phyloP scores from a whole-genome alignment of 2,329 filamentous ascomycete species.

The Aspergillus intermedius region DNA sequence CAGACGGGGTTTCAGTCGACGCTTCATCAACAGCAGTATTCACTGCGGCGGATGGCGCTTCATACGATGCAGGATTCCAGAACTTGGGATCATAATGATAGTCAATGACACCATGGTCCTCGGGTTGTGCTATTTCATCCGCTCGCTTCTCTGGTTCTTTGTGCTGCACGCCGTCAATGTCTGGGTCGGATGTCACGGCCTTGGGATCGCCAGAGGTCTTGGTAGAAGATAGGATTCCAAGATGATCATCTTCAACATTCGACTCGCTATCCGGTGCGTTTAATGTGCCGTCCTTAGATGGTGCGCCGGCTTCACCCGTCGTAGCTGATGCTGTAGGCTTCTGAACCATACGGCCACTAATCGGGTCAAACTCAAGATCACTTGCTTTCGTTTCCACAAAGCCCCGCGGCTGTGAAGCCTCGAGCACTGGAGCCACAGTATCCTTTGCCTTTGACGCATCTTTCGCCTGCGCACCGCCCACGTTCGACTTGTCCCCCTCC shows the following conservation, averaged over 20 bases:
- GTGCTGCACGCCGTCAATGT: not conserved
- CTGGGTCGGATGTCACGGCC: not conserved
- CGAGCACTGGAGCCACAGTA: too few relatives aligned
- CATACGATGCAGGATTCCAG: not conserved
- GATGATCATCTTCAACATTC: not conserved
- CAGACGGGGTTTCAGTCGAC: not conserved
- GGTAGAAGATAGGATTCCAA: not conserved
- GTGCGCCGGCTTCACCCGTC: not conserved
- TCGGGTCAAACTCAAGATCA: constrained; percentile 35
- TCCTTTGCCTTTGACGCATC: too few relatives aligned
- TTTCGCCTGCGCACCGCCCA: not conserved
- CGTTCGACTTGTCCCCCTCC: not conserved
- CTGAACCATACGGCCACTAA: constrained; percentile 36
- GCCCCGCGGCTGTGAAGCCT: not conserved
- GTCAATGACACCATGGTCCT: not conserved
- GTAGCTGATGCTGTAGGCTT: not conserved
- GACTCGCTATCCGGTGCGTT: not conserved
- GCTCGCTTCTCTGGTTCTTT: not conserved
- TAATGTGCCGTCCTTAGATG: not conserved
- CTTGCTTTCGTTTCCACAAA: not conserved
- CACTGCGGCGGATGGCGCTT: not conserved
- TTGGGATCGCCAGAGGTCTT: not conserved
- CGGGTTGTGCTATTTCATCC: not conserved
- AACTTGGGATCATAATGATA: not conserved
- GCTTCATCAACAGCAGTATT: not conserved